phyloP scores from a whole-genome alignment of 257 asterid genomes.

The Solanum appendiculatum region DNA sequence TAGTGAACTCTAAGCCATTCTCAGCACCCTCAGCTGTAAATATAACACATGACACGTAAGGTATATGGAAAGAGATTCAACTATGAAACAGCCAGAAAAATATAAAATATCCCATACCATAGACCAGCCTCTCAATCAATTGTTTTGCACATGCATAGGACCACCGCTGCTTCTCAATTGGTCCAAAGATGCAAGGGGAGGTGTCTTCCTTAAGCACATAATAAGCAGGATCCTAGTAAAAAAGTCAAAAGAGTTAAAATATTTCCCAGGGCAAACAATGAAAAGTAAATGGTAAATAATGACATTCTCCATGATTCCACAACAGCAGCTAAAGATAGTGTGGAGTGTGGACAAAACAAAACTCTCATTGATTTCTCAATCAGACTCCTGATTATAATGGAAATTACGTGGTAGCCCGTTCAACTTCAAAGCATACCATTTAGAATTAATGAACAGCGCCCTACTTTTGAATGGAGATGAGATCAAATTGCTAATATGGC shows the following conservation, averaged over 20 bases:
- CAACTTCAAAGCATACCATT: not conserved
- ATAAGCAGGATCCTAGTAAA: slow-evolving; percentile 66
- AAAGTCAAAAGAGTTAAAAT: slow-evolving; percentile 5
- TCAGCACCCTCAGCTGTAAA: slow-evolving; percentile 94
- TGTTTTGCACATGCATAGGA: slow-evolving; percentile 96
- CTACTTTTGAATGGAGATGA: not conserved
- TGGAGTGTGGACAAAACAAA: not conserved
- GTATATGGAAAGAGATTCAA: not conserved
- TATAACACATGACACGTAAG: slow-evolving; percentile 1
- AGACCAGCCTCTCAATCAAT: slow-evolving; percentile 84
- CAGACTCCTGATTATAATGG: not conserved
- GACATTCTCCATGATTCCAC: not conserved
- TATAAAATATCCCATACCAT: slow-evolving; percentile 43
- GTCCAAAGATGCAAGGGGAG: slow-evolving; percentile 93
- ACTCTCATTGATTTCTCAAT: not conserved
- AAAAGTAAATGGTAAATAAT: not conserved
- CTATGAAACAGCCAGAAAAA: not conserved
- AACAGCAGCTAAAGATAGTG: not conserved
- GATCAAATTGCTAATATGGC: not conserved
- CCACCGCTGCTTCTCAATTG: slow-evolving; percentile 98
- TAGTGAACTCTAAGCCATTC: slow-evolving; percentile 85
- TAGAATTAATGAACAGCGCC: not conserved
- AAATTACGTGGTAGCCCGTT: not conserved
- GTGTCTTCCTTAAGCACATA: slow-evolving; percentile 69
- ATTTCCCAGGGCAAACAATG: not conserved